Base-by-base conservation (phyloP, 345 rosid genomes). In the Eucalyptus curtisii region DNA sequence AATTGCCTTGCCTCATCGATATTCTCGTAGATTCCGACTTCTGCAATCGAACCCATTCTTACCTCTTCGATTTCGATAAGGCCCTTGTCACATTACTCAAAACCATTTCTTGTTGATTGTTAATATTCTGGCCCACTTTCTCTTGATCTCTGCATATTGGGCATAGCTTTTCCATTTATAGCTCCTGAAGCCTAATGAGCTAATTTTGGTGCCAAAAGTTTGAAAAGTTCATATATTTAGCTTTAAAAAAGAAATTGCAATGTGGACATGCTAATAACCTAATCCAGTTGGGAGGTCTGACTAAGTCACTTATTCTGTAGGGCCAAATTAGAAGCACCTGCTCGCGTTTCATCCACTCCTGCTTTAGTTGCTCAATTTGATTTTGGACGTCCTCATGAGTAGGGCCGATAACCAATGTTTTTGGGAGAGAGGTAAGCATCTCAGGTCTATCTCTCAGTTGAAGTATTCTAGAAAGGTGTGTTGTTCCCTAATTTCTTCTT, bases 11-110 rank as follows among this genome's bases (percentile, higher is more conserved):
- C 53, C 8, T 16, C 16, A 50, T 50, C 8, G 16, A 16, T 50
- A 50, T 50, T 50, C 53, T 50, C 2, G 1, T 0, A 3, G 4
- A 50, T 50, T 50, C 7, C 0, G 53, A 50, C 53, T 6, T 50
- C 53, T 50, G 16, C 53, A 50, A 6, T 50, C 1, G 53, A 6
- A 50, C 53, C 1, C 20, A 50, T 50, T 50, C 53, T 50, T 16
- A 6, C 53, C 53, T 50, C 53, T 50, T 50, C 20, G 14, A 50
- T 50, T 50, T 50, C 1, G 20, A 50, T 16, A 50, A 1, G 53
- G 20, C 53, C 8, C 53, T 50, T 50, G 20, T 50, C 0, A 20
- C 53, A 50, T 50, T 50, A 50, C 53, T 50, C 0, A 0, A 50
- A 50, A 50, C 8, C 8, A 50, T 50, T 50, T 50, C 53, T 50